phyloP scores from a whole-genome alignment of 208 protist species.

The Vickermania ingenoplastis region DNA sequence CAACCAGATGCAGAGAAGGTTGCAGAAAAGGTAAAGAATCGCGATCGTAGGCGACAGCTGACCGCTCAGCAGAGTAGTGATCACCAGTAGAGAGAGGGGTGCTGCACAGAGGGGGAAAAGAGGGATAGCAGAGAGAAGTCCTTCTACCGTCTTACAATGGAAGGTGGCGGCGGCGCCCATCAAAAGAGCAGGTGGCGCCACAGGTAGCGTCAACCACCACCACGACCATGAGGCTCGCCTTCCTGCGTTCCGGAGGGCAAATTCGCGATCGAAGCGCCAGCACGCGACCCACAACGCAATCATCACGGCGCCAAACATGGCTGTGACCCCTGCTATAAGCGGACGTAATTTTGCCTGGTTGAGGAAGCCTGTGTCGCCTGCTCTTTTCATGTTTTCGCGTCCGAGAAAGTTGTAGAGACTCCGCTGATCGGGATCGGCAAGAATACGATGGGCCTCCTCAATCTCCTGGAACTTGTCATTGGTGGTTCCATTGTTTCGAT shows the following conservation, averaged over 20 bases:
- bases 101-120: too few relatives aligned
- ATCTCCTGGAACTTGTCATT: conserved; percentile 87
- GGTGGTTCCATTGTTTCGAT: conserved; percentile 64
- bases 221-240: not conserved
- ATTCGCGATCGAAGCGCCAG: not conserved
- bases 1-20: not conserved
- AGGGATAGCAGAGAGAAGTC: not conserved
- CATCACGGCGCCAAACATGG: not conserved
- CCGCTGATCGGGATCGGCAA: conserved; percentile 91
- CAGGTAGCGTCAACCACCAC: not conserved
- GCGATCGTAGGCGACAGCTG: not conserved
- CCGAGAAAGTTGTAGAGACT: conserved; percentile 95
- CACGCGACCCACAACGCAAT: not conserved
- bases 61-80: not conserved
- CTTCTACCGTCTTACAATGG: not conserved
- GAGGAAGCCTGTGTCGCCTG: conserved; percentile 24
- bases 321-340: conserved; percentile 5
- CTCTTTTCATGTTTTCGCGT: conserved; percentile 87
- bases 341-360: conserved; percentile 15
- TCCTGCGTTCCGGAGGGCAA: not conserved
- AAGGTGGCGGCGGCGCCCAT: not conserved
- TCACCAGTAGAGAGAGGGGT: not conserved
- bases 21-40: not conserved
- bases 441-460: conserved; percentile 93
- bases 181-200: not conserved